Base-by-base conservation (phyloP, 78 protist genomes). In the Creolimax fragrantissima region DNA sequence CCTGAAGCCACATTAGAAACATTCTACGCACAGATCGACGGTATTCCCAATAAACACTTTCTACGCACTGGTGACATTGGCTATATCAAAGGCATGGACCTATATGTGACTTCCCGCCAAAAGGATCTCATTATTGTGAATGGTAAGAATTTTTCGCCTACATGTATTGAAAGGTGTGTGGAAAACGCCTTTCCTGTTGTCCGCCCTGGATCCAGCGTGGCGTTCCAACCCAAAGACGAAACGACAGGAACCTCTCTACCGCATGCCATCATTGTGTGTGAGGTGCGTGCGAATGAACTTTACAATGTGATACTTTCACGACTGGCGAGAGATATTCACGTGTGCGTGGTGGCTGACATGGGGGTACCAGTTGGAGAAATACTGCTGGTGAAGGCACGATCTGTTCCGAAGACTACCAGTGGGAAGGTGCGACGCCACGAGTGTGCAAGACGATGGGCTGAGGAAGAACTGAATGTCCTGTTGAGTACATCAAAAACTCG, bases 31-130 rank as follows among this genome's bases (percentile, higher is more conserved):
- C 88, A 84, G 17, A 84, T 84, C 24, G n/a, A 84, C 11, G 74
- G 74, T 11, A 58, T 58, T 24, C 11, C 39, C 42, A 36, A 39
- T 36, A 17, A 36, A 41, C 17, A 11, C 11, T 84, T 35, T 39
- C 88, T 84, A 39, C 88, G 88, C 88, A 84, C 88, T 11, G 88
- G 88, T 11, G 88, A 84, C 17, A 84, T 84, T 17, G 74, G 74
- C 11, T 41, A 41, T 17, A 17, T 84, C 24, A 17, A 17, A 24
- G 88, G 24, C 42, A 36, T 11, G 58, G 88, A 84, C n/a, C 88
- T 84, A 11, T 84, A 41, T 36, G 24, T 84, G 11, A 24, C 42
- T 17, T 11, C 41, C 17, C 88, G 88, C 17, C 11, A 35, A 11
- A 84, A 84, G 88, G 88, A 84, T 17, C 17, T 84, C 11, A 84